Evolutionary conservation across 495 filamentous ascomycete species (phyloP).

Genomic region (Xylaria telfairii): DNA sequence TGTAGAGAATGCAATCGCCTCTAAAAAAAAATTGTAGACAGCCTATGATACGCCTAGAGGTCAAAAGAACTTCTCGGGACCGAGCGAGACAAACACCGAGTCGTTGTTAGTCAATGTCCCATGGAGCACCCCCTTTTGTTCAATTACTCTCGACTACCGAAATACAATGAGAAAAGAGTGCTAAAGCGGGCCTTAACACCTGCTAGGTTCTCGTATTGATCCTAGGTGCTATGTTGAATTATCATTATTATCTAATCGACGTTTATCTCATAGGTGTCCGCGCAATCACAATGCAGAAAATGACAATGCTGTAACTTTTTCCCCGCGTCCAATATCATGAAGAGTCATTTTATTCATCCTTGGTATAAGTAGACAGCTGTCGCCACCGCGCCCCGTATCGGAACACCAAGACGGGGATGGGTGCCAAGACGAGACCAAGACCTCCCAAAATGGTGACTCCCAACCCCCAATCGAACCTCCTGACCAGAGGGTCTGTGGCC

Average conservation of each 20-base stretch:
- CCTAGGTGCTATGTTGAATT: too few relatives aligned
- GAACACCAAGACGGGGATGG: conserved; percentile 58
- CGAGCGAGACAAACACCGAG: neutral
- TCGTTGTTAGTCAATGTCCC: neutral
- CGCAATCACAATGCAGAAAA: neutral
- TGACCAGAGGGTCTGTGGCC: conserved; percentile 49
- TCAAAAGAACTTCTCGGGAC: too few relatives aligned
- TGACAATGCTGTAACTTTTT: neutral
- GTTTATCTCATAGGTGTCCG: neutral
- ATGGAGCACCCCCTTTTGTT: neutral
- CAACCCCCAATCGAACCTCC: conserved; percentile 55
- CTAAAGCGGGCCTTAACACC: too few relatives aligned
- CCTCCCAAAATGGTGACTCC: conserved; percentile 53
- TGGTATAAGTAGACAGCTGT: conserved; percentile 54
- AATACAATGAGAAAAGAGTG: neutral
- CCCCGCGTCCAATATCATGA: neutral
- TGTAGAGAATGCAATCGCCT: too few relatives aligned
- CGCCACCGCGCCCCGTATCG: conserved; percentile 58
- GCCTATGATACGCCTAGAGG: too few relatives aligned
- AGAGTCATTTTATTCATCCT: conserved; percentile 26
- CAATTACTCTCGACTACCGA: neutral
- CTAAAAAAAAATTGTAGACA: too few relatives aligned
- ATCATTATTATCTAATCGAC: neutral
- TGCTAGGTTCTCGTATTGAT: too few relatives aligned
- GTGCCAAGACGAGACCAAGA: conserved; percentile 47